Base-by-base conservation (phyloP, 2,329 filamentous ascomycete species). In the Calonectria pauciramosa region DNA sequence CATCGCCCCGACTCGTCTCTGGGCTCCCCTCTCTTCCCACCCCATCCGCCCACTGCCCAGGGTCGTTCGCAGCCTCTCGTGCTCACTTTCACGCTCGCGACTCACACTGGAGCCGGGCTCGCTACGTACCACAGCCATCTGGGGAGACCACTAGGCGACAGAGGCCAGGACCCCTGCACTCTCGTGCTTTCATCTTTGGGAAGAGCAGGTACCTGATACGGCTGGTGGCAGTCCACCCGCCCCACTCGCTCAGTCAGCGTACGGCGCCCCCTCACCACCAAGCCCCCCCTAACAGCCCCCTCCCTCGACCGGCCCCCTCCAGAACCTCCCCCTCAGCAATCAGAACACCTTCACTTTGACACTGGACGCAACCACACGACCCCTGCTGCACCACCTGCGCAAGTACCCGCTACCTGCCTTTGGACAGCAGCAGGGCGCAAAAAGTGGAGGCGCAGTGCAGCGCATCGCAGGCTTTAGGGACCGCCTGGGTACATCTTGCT, bases 321-420 rank as follows among this genome's bases (percentile, higher is more conserved):
- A 60, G 41, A 34, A 47, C 54, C 26, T 30, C 32, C 32, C 66
- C 51, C 59, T 63, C 59, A 51, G 47, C 30, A n/a, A 63, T 18
- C 23, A 32, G n/a, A 60, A 34, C 38, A 56, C 38, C 41, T 72
- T 41, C 44, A 47, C 20, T 36, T 23, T 47, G 51, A 36, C 30
- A 26, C 70, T 60, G 63, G 41, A 36, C 70, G 66, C 68, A 51
- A 63, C 63, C n/a, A 34, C 56, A 86, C 14, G 80, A 83, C 2
- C 76, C 77, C 13, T 71, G 72, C 66, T 67, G n/a, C 67, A 70
- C 66, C 9, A 70, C 71, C 72, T 68, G 34, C 41, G 47, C 63
- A 68, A 68, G 68, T 74, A 74, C 68, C 72, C 54, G 68, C 64
- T 74, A 71, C 68, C 41, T 63, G 30, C 47, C 64, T 38, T 38